Evolutionary conservation across 2,329 filamentous ascomycete species (phyloP).

Genomic region (Sclerotinia glacialis): DNA sequence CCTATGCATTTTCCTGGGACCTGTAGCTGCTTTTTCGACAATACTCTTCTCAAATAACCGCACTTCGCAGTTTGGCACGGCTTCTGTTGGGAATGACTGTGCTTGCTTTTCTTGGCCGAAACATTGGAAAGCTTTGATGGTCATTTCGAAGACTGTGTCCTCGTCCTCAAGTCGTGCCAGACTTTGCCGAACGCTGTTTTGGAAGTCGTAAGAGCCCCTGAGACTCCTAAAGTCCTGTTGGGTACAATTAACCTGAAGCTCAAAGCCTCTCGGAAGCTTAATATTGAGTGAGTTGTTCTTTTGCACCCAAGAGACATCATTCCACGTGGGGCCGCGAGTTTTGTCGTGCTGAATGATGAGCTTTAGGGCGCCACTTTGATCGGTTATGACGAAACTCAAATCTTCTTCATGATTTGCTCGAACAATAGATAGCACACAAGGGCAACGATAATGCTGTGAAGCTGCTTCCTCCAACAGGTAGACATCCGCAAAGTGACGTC

Average conservation of each 20-base stretch:
- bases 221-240: conserved; percentile 76
- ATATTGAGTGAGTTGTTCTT: conserved; percentile 65
- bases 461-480: conserved; percentile 72
- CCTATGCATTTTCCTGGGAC: conserved; percentile 68
- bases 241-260: conserved; percentile 66
- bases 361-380: conserved; percentile 75
- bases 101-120: conserved; percentile 70
- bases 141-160: conserved; percentile 63
- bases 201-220: conserved; percentile 84
- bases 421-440: conserved; percentile 73
- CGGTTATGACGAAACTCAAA: conserved; percentile 71
- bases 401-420: conserved; percentile 67
- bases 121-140: conserved; percentile 74
- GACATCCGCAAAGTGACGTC: conserved; percentile 70
- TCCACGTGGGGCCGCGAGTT: conserved; percentile 70
- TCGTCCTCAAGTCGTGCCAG: conserved; percentile 70
- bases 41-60: conserved; percentile 71
- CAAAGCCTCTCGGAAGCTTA: conserved; percentile 71
- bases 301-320: conserved; percentile 76
- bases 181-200: conserved; percentile 69
- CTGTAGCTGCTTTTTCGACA: conserved; percentile 68
- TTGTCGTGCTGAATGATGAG: conserved; percentile 68
- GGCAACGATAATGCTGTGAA: conserved; percentile 64
- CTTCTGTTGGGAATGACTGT: conserved; percentile 71
- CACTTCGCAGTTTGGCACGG: conserved; percentile 67